Conservation (phyloP, 2,329 filamentous ascomycete genomes). For the Curvularia sp. region DNA sequence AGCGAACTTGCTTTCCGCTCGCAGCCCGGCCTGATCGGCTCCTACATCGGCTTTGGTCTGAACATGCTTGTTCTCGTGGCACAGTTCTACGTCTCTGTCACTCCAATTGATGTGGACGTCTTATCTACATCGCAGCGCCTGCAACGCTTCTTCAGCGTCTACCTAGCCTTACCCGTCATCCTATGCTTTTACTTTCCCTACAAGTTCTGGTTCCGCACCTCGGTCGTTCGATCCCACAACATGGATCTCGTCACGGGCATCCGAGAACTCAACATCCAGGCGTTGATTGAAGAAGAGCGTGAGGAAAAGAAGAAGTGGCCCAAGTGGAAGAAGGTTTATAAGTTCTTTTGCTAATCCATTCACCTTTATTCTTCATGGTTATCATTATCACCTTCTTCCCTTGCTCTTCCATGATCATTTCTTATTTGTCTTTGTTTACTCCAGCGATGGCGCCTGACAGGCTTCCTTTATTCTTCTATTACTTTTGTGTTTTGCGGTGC, state of each 20-base stretch:
- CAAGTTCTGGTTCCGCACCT: conserved; percentile 76
- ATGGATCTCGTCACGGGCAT: conserved; percentile 90
- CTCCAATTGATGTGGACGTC: conserved; percentile 67
- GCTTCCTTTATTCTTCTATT: neutral
- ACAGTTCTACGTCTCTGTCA: conserved; percentile 88
- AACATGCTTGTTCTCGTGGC: conserved; percentile 78
- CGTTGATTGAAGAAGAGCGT: conserved; percentile 78
- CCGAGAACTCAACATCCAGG: conserved; percentile 80
- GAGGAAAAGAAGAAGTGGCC: conserved; percentile 69
- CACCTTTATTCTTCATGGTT: neutral
- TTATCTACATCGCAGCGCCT: conserved; percentile 58
- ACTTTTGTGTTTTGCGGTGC: conserved; percentile 5
- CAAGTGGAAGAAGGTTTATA: conserved; percentile 58
- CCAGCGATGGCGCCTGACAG: neutral
- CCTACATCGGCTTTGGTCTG: conserved; percentile 78
- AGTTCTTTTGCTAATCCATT: conserved; percentile 53
- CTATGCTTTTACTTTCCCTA: conserved; percentile 73
- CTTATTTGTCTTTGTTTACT: conserved; percentile 16
- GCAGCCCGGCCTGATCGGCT: conserved; percentile 79
- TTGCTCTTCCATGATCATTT: conserved; percentile 6
- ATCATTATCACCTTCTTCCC: neutral
- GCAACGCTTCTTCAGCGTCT: conserved; percentile 75
- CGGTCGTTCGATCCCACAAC: conserved; percentile 69
- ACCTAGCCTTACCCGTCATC: conserved; percentile 73
- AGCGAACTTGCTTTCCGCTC: conserved; percentile 81